phyloP scores from a whole-genome alignment of 371 early-diverging fungal species.

The Parasitella parasitica region DNA sequence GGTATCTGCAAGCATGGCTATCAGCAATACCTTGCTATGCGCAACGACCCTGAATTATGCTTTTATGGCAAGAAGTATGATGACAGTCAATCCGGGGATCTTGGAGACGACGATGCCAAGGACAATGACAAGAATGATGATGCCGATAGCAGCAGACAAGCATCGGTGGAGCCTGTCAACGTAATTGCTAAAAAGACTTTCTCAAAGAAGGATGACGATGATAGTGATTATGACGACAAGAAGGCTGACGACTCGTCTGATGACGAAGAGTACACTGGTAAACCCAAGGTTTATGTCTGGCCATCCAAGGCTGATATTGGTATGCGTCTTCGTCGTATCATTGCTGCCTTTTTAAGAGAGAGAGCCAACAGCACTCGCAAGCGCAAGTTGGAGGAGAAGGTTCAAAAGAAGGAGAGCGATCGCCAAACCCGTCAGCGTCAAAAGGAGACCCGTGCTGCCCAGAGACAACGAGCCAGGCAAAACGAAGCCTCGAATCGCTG shows the following conservation, averaged over 20 bases:
- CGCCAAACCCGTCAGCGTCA: slow-evolving; percentile 42
- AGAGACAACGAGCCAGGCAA: slow-evolving; percentile 43
- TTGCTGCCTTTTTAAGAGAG: slow-evolving; percentile 63
- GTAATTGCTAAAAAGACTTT: neutral
- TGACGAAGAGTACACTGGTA: slow-evolving; percentile 30
- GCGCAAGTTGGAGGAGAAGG: slow-evolving; percentile 47
- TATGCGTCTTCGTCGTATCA: slow-evolving; percentile 65
- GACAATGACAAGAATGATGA: slow-evolving; percentile 23
- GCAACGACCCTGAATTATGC: slow-evolving; percentile 67
- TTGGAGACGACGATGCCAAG: slow-evolving; percentile 35
- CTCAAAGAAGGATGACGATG: slow-evolving; percentile 11
- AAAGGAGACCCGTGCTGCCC: slow-evolving; percentile 48
- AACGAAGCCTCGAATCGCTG: slow-evolving; percentile 56
- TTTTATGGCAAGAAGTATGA: slow-evolving; percentile 56
- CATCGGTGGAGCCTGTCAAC: neutral
- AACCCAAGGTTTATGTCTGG: slow-evolving; percentile 46
- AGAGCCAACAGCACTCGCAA: slow-evolving; percentile 44
- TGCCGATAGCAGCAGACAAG: slow-evolving; percentile 18
- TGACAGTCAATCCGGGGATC: slow-evolving; percentile 36
- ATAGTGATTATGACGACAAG: slow-evolving; percentile 20
- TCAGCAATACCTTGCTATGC: slow-evolving; percentile 62
- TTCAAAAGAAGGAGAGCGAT: slow-evolving; percentile 39
- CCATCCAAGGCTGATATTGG: slow-evolving; percentile 73
- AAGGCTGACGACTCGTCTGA: slow-evolving; percentile 5
- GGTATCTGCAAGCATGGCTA: slow-evolving; percentile 84